Conservation (phyloP, 148 eudicot species). For the Rhododendron williamsianum region DNA sequence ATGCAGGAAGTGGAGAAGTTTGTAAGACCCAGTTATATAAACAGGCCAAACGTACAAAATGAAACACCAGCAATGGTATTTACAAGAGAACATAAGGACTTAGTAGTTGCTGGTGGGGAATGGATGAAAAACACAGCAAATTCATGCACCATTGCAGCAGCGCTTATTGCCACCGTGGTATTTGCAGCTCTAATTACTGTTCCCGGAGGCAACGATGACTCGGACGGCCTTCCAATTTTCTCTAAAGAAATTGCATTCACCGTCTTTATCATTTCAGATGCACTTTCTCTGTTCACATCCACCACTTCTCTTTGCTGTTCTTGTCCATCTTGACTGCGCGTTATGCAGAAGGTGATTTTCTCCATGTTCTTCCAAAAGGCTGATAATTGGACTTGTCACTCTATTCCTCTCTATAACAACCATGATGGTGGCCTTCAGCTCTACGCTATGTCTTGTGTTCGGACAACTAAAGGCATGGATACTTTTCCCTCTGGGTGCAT, state of each 20-base stretch:
- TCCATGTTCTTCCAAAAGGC: not conserved
- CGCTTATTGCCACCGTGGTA: not conserved
- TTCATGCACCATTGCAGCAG: conserved; percentile 6
- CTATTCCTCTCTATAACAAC: not conserved
- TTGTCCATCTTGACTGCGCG: not conserved
- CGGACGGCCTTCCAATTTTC: not conserved
- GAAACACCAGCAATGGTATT: conserved; percentile 6
- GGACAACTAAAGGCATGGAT: not conserved
- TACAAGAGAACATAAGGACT: not conserved
- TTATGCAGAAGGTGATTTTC: not conserved
- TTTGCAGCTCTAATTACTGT: conserved; percentile 3
- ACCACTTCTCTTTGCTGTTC: not conserved
- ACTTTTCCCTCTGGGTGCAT: not conserved
- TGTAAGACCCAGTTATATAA: not conserved
- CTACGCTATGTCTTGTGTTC: not conserved
- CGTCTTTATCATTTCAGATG: not conserved
- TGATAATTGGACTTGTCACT: not conserved
- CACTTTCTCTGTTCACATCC: not conserved
- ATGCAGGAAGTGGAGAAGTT: not conserved
- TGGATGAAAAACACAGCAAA: conserved; percentile 10
- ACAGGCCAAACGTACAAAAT: not conserved
- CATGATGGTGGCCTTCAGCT: not conserved
- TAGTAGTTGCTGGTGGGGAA: not conserved
- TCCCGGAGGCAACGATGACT: not conserved
- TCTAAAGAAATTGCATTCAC: not conserved